These are phyloP conservation scores for Sporothrix luriei DNA, from an alignment of 2,329 filamentous ascomycete genomes.

Conservation along the genomic window DNA sequence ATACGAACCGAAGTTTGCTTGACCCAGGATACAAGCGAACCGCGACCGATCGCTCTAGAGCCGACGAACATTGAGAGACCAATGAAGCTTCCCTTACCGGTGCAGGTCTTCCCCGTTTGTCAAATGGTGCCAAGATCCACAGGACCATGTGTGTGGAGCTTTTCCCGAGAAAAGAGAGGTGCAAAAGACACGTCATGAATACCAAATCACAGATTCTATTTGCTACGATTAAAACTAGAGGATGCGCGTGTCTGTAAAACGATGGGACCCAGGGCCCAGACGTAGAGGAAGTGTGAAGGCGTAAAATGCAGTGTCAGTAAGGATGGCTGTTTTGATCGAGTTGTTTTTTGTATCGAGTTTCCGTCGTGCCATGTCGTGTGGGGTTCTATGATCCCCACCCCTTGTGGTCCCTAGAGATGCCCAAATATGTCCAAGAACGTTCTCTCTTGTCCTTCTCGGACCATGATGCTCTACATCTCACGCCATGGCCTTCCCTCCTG, in stretches of 20 bases:
- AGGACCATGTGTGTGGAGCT: not conserved
- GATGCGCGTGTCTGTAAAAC: constrained; percentile 15
- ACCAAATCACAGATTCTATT: constrained; percentile 27
- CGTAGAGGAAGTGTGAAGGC: not conserved
- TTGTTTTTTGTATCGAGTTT: constrained; percentile 1
- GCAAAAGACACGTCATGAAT: too few species aligned
- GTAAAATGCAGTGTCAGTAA: not conserved
- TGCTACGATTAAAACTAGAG: constrained; percentile 8
- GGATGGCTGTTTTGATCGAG: constrained; percentile 4
- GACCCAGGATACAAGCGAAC: not conserved
- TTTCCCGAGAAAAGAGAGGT: not conserved
- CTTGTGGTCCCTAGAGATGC: not conserved
- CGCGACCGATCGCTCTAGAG: not conserved
- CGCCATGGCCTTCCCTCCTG: not conserved
- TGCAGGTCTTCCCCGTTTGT: not conserved
- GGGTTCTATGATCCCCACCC: not conserved
- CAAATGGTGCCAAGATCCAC: not conserved
- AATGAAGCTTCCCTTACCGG: not conserved
- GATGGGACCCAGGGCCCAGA: not conserved
- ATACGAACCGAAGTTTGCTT: not conserved
- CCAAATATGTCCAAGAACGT: constrained; percentile 9
- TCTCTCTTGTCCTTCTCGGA: too few species aligned
- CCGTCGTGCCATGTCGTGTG: constrained; percentile 21
- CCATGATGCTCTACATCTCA: not conserved
- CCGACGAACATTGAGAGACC: not conserved